Evolutionary conservation across 257 asterid species (phyloP), one percentile per base, ranked within the genome.

Genomic region (Pogostemon cablin): DNA sequence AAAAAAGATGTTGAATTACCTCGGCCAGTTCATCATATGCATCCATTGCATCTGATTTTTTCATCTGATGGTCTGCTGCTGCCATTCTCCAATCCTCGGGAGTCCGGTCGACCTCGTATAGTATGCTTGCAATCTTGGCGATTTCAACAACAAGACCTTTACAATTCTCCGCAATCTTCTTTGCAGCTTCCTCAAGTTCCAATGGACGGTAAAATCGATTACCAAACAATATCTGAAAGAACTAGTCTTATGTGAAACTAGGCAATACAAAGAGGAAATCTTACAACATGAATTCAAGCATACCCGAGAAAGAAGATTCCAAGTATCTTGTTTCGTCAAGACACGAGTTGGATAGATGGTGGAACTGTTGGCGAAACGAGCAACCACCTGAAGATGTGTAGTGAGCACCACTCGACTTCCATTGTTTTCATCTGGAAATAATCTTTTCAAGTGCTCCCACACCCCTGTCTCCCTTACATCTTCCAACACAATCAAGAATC

Each of bases 181-280:
- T 55, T 20, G 40, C 62, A 8, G 62, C 62, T 55, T 54, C 41
- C 73, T 55, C 73, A 17, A 68, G 53, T 9, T 67, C 39, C 7
- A 15, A 38, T n/a, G 52, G 52, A n/a, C 64, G 38, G 73, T 54
- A 68, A 0, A 20, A 0, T 39, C 6, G 20, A 1, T 20, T 9
- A 12, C 32, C 41, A 0, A 4, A 11, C 11, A 68, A 68, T 20
- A 68, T 52, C 25, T 20, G 25, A 20, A 20, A 20, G 25, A 20
- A 1, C 25, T 20, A 20, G 25, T 20, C 25, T 20, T 20, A 20
- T 20, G 25, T 20, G 25, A 20, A 20, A 20, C 25, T 20, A 20
- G 25, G 25, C 25, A 20, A 20, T 20, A 20, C 25, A 20, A 20
- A 20, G 25, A 1, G 25, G 25, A 20, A 20, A 20, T 20, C 25